These are phyloP conservation scores for Tetrapisispora namnaoensis DNA, from an alignment of 805 yeast species.

Conservation along the genomic window DNA sequence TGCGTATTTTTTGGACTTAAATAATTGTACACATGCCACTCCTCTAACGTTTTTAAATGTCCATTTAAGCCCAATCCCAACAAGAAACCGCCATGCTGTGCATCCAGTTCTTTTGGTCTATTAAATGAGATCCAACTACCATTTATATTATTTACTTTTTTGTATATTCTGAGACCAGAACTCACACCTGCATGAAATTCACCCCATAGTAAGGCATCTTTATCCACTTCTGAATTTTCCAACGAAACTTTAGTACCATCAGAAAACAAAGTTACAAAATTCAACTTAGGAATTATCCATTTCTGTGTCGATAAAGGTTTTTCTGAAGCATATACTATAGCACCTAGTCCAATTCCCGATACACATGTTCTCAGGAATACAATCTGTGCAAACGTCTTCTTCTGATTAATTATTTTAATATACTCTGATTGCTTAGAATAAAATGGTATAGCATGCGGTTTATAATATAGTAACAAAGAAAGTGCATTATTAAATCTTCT, in stretches of 20 bases:
- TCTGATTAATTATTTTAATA: conserved; percentile 44
- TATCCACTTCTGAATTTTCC: conserved; percentile 42
- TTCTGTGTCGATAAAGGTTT: conserved; percentile 78
- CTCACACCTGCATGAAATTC: conserved; percentile 88
- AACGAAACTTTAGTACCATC: conserved; percentile 52
- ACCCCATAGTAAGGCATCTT: conserved; percentile 61
- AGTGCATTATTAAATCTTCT: conserved; percentile 72
- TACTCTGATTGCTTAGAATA: conserved; percentile 41
- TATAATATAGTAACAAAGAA: conserved; percentile 40
- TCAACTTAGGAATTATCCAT: conserved; percentile 67
- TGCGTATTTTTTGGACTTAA: conserved; percentile 79
- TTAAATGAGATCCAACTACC: conserved; percentile 92
- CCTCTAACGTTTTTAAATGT: conserved; percentile 71
- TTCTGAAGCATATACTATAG: conserved; percentile 30
- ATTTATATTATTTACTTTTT: conserved; percentile 45
- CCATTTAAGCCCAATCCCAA: conserved; percentile 89
- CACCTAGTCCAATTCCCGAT: conserved; percentile 24
- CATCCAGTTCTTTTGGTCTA: conserved; percentile 56
- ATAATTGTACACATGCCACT: conserved; percentile 93
- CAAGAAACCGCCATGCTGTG: conserved; percentile 93
- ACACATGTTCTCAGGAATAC: conserved; percentile 66
- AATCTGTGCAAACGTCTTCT: conserved; percentile 44
- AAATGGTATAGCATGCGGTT: conserved; percentile 16
- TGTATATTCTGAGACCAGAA: conserved; percentile 69
- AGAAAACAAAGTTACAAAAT: conserved; percentile 61